phyloP scores from a whole-genome alignment of 2,329 filamentous ascomycete species.

The Fusarium poae region DNA sequence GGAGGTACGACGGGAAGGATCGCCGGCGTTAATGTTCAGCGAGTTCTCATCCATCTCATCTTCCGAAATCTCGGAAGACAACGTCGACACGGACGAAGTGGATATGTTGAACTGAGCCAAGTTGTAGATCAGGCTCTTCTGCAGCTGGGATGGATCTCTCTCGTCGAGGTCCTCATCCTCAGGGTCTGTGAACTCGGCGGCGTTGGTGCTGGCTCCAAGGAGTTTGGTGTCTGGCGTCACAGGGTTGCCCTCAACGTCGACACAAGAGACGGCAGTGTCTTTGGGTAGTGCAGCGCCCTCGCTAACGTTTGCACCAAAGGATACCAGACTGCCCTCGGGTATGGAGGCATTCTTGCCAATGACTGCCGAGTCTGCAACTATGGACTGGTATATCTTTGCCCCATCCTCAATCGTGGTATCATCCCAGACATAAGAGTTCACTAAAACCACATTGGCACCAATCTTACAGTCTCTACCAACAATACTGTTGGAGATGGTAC shows the following conservation, averaged over 20 bases:
- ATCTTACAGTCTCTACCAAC: slow-evolving; percentile 89
- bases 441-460: slow-evolving; percentile 83
- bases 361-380: slow-evolving; percentile 79
- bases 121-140: slow-evolving; percentile 68
- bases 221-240: slow-evolving; percentile 59
- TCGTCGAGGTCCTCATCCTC: slow-evolving; percentile 65
- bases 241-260: slow-evolving; percentile 55
- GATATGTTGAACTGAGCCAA: slow-evolving; percentile 66
- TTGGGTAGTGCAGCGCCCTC: slow-evolving; percentile 66
- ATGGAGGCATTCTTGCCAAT: slow-evolving; percentile 80
- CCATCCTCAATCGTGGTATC: slow-evolving; percentile 82
- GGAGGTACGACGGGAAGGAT: slow-evolving; percentile 75
- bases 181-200: slow-evolving; percentile 61
- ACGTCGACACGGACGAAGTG: slow-evolving; percentile 67
- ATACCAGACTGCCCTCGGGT: slow-evolving; percentile 80
- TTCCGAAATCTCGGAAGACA: slow-evolving; percentile 74
- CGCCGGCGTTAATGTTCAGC: slow-evolving; percentile 57
- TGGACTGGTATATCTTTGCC: slow-evolving; percentile 75
- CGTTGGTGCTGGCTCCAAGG: slow-evolving; percentile 65
- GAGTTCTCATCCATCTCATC: slow-evolving; percentile 77
- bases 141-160: slow-evolving; percentile 64
- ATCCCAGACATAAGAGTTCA: slow-evolving; percentile 90
- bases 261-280: slow-evolving; percentile 52
- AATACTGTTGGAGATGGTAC: slow-evolving; percentile 78
- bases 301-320: slow-evolving; percentile 79